A percentile compares a stretch with the other conserved stretches of the same genome.
phyloP scores from a whole-genome alignment of 2,329 filamentous ascomycete genomes.

The Sporothrix euskadiensis region DNA sequence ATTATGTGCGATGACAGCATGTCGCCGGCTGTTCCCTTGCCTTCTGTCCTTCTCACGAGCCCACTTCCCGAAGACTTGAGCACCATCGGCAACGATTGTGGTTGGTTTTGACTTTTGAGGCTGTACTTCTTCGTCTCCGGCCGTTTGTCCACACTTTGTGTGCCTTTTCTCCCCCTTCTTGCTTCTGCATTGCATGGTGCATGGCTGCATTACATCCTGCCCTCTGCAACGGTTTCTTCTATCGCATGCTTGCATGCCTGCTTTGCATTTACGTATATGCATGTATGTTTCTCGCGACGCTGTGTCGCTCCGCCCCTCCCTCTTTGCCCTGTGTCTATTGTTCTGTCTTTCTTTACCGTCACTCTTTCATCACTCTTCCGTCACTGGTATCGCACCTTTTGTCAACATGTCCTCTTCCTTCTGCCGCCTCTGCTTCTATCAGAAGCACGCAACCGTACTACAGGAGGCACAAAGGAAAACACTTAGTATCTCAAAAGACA shows the following conservation, averaged over 20 bases:
- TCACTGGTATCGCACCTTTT: neutral
- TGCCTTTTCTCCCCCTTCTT: neutral
- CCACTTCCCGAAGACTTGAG: neutral
- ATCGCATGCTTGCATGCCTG: neutral
- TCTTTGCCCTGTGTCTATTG: neutral
- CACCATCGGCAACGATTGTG: neutral
- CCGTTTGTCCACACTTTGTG: neutral
- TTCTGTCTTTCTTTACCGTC: neutral
- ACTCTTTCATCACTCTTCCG: neutral
- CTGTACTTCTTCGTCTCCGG: neutral
- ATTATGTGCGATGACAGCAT: neutral
- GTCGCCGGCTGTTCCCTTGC: no score
- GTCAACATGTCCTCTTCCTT: neutral
- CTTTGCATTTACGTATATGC: neutral
- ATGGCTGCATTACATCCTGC: neutral
- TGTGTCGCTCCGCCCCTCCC: neutral
- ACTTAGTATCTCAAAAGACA: neutral
- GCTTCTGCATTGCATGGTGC: constrained; percentile 3
- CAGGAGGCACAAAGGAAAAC: neutral
- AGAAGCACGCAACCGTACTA: neutral
- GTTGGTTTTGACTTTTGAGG: neutral
- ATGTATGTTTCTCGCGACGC: neutral
- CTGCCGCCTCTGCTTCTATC: neutral
- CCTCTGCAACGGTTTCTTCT: neutral
- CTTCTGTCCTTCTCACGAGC: neutral